phyloP scores from a whole-genome alignment of 148 eudicot genomes.

The Persicaria maculosa region DNA sequence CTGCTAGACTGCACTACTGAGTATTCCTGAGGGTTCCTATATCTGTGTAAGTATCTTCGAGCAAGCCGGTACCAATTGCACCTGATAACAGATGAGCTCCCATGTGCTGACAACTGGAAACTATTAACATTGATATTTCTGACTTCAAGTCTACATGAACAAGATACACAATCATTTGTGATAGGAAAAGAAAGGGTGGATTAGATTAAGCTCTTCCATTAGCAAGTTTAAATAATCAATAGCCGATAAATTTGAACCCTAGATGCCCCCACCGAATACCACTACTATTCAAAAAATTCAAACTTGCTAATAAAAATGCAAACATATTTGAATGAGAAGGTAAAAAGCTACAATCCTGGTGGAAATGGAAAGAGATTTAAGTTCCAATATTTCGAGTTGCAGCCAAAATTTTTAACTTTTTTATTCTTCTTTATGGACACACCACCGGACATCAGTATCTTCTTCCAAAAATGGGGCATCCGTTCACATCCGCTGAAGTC shows the following conservation, averaged over 20 bases:
- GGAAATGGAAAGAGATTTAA: not conserved
- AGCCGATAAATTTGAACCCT: not conserved
- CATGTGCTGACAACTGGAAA: not conserved
- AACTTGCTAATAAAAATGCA: not conserved
- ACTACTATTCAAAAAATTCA: too few species aligned
- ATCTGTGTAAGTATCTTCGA: not conserved
- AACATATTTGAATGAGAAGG: not conserved
- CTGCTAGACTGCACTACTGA: conserved; percentile 33
- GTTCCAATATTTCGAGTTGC: not conserved
- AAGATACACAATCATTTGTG: not conserved
- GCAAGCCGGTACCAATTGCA: not conserved
- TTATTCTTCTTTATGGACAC: too few species aligned
- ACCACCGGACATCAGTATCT: too few species aligned
- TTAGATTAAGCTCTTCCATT: not conserved
- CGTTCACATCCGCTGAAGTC: too few species aligned
- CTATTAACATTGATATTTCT: not conserved
- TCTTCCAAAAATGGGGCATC: too few species aligned
- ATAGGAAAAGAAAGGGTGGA: too few species aligned
- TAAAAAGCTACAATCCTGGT: not conserved
- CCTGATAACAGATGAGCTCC: not conserved
- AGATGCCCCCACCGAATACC: not conserved
- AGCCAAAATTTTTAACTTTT: not conserved
- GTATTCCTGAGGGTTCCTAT: conserved; percentile 6
- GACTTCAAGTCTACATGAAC: not conserved
- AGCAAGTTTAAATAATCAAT: not conserved